Conservation (phyloP, 106 monocot genomes). For the Dioscorea zingiberensis region DNA sequence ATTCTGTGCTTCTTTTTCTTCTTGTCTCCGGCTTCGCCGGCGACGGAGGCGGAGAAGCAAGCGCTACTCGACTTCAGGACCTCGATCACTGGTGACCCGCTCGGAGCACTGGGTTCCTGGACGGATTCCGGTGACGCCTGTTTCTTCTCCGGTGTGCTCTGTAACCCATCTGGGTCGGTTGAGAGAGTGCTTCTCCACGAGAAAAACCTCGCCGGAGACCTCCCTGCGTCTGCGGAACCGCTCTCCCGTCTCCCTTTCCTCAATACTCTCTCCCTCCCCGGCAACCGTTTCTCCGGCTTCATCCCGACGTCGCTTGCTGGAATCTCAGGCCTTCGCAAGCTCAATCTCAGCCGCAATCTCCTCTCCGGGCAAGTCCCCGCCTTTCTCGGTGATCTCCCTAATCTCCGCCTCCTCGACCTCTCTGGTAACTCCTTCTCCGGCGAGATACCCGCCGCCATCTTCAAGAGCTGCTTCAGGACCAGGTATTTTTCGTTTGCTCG, state of each 20-base stretch:
- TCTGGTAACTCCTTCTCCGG: constrained; percentile 77
- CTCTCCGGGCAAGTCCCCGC: constrained; percentile 65
- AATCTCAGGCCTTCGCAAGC: constrained; percentile 55
- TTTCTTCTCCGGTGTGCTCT: constrained; percentile 73
- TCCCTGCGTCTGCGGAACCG: constrained; percentile 22
- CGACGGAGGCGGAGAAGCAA: constrained; percentile 42
- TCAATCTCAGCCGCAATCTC: constrained; percentile 71
- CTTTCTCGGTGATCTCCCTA: constrained; percentile 51
- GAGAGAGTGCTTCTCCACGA: constrained; percentile 60
- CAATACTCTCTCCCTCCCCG: constrained; percentile 64
- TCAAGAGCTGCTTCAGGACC: constrained; percentile 50
- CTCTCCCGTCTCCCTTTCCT: constrained; percentile 52
- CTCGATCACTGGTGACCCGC: constrained; percentile 53
- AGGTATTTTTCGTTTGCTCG: constrained; percentile 75
- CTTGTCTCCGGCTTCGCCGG: constrained; percentile 3
- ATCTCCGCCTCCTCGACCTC: constrained; percentile 89
- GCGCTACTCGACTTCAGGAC: constrained; percentile 75
- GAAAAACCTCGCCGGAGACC: constrained; percentile 43
- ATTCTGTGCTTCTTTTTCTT: constrained; percentile 4
- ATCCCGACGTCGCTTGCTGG: constrained; percentile 41
- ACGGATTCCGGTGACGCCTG: constrained; percentile 35
- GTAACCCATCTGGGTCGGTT: constrained; percentile 48
- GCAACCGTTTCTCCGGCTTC: constrained; percentile 52
- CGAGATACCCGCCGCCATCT: constrained; percentile 48
- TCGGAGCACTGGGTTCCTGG: constrained; percentile 59